Percentiles rank a stretch among this genome's conserved stretches.
Conservation (phyloP, 768 basidiomycete genomes). For the Collybia nuda region DNA sequence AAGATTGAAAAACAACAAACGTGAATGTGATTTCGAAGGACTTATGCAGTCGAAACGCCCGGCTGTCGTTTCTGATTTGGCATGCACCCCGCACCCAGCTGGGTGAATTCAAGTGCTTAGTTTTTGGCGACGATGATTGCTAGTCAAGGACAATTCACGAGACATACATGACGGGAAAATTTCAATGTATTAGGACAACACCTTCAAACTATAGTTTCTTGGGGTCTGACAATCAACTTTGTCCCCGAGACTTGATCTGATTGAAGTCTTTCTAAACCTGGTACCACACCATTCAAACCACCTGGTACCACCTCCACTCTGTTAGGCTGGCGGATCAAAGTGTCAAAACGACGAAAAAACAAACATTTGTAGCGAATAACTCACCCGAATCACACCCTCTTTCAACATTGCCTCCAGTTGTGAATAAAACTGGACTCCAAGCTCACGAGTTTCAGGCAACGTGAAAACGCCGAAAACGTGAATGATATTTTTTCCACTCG, state of each 20-base stretch:
- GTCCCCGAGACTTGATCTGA: slow-evolving; percentile 38
- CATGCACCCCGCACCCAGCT: too few relatives aligned
- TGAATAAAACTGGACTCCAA: slow-evolving; percentile 13
- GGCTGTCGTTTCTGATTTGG: too few relatives aligned
- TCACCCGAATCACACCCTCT: slow-evolving; percentile 20
- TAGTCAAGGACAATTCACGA: too few relatives aligned
- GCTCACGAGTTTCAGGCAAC: slow-evolving; percentile 5
- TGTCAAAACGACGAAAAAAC: too few relatives aligned
- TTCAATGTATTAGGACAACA: too few relatives aligned
- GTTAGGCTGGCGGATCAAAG: slow-evolving; percentile 34
- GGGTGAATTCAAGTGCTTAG: too few relatives aligned
- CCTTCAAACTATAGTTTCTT: too few relatives aligned
- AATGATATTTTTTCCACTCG: slow-evolving; percentile 11
- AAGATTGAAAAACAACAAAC: too few relatives aligned
- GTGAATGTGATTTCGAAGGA: too few relatives aligned
- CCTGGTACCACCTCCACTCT: slow-evolving; percentile 37
- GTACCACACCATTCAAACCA: slow-evolving; percentile 41
- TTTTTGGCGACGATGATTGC: too few relatives aligned
- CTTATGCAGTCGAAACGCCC: too few relatives aligned
- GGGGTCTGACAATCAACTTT: slow-evolving; percentile 33
- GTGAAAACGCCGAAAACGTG: slow-evolving; percentile 5
- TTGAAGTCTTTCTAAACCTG: slow-evolving; percentile 38
- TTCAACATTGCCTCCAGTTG: slow-evolving; percentile 13
- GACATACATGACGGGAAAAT: background rate
- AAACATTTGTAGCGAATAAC: background rate